Conservation (phyloP, 495 filamentous ascomycete genomes). For the Penicillium pancosmium region DNA sequence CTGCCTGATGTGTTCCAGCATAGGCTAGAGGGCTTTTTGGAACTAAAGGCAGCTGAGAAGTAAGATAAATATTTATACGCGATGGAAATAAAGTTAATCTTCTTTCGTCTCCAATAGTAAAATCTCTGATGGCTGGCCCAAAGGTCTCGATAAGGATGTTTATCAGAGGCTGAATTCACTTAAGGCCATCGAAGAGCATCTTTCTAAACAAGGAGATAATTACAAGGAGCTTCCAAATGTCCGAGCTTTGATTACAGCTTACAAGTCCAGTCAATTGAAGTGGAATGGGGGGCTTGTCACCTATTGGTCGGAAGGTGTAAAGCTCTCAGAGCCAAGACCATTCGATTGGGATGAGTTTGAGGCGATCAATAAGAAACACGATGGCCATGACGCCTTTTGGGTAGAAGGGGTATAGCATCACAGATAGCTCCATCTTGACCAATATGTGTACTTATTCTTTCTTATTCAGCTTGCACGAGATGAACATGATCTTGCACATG, state of each 20-base stretch:
- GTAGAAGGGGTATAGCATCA: constrained; percentile 12
- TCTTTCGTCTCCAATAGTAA: not conserved
- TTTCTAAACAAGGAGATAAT: not conserved
- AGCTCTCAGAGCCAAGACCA: constrained; percentile 6
- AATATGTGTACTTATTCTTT: no score
- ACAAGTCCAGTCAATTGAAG: not conserved
- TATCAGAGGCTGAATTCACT: not conserved
- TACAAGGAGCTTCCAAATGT: not conserved
- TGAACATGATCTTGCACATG: no score
- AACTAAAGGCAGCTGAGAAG: not conserved
- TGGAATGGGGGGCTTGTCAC: constrained; percentile 11
- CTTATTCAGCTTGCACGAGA: no score
- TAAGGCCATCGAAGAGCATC: not conserved
- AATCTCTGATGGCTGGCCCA: not conserved
- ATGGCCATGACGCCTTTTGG: constrained; percentile 6
- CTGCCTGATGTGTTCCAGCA: constrained; percentile 15
- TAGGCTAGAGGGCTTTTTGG: constrained; percentile 3
- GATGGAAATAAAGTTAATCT: no score
- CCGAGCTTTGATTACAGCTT: not conserved
- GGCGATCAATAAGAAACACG: not conserved
- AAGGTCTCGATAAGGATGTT: not conserved
- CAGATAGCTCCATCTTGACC: no score
- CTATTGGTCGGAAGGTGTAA: constrained; percentile 10
- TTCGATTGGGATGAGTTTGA: constrained; percentile 7
- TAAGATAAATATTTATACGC: not conserved